A percentile compares a stretch with the other conserved stretches of the same genome.
Evolutionary conservation across 179 eudicot species (phyloP).

Genomic region (Silene vulgaris): DNA sequence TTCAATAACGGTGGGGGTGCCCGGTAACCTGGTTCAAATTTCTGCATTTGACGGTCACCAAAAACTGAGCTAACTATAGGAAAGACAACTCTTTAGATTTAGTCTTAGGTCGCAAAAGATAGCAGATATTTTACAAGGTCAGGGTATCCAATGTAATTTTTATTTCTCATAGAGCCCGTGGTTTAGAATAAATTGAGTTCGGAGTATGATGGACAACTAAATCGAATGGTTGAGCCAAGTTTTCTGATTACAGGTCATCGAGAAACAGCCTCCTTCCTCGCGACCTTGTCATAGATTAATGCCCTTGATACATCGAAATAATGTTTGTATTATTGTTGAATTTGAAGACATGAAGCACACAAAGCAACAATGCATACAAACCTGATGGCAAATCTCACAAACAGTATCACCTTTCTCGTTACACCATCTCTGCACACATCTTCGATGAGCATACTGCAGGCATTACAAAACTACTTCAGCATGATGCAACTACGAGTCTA

Average conservation of each 20-base stretch:
- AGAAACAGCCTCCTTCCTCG: too few relatives aligned
- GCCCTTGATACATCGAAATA: too few relatives aligned
- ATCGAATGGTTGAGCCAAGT: too few relatives aligned
- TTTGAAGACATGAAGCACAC: not conserved
- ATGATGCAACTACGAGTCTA: not conserved
- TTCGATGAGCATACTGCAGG: slow-evolving; percentile 92
- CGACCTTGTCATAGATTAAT: too few relatives aligned
- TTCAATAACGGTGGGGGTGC: slow-evolving; percentile 81
- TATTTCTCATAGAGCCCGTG: not conserved
- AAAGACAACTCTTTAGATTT: not conserved
- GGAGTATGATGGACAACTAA: too few relatives aligned
- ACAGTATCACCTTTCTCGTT: slow-evolving; percentile 85
- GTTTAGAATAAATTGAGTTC: not conserved
- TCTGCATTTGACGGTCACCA: slow-evolving; percentile 40
- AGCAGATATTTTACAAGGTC: not conserved
- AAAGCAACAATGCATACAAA: slow-evolving; percentile 17
- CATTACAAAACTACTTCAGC: slow-evolving; percentile 18
- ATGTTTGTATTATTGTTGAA: too few relatives aligned
- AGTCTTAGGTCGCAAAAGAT: too few relatives aligned
- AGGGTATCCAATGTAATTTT: not conserved
- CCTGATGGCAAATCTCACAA: slow-evolving; percentile 97
- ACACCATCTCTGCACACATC: slow-evolving; percentile 98
- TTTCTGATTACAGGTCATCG: too few relatives aligned
- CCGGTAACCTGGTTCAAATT: slow-evolving; percentile 74
- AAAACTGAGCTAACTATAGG: not conserved